Conservation (phyloP, 805 yeast species). For the Candida saitoana region DNA sequence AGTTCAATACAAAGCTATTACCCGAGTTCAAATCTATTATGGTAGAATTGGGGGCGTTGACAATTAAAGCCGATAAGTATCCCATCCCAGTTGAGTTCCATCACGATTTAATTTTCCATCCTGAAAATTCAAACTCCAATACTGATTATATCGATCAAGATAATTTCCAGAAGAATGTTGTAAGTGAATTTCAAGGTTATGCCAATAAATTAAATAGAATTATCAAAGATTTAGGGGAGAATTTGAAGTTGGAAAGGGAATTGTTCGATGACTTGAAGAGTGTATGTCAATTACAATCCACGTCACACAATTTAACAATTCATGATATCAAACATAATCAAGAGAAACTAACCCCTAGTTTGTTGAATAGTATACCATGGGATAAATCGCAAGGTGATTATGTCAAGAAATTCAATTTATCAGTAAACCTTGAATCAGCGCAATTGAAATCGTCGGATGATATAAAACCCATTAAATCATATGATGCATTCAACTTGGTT, state of each 20-base stretch:
- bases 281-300: slow-evolving; percentile 24
- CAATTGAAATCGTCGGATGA: slow-evolving; percentile 13
- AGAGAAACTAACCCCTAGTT: slow-evolving; percentile 6
- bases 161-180: slow-evolving; percentile 21
- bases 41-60: slow-evolving; percentile 29
- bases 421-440: slow-evolving; percentile 12
- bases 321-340: slow-evolving; percentile 12
- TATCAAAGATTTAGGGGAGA: slow-evolving; percentile 20
- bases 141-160: slow-evolving; percentile 17
- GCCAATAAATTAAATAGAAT: slow-evolving; percentile 17
- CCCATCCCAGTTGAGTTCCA: slow-evolving; percentile 38
- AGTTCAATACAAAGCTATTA: slow-evolving; percentile 9
- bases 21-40: slow-evolving; percentile 20
- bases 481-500: slow-evolving; percentile 26
- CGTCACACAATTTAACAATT: slow-evolving; percentile 21
- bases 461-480: slow-evolving; percentile 8
- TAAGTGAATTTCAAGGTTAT: slow-evolving; percentile 17
- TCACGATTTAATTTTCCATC: slow-evolving; percentile 28
- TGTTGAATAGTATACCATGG: slow-evolving; percentile 11
- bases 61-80: slow-evolving; percentile 26
- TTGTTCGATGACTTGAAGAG: slow-evolving; percentile 28
- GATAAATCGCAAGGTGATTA: slow-evolving; percentile 4
- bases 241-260: slow-evolving; percentile 26
- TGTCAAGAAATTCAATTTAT: slow-evolving; percentile 12
- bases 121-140: slow-evolving; percentile 12